Evolutionary conservation across 2,329 filamentous ascomycete genomes (phyloP), one percentile per base, ranked within the genome.

Genomic region (Cryphonectria parasitica): DNA sequence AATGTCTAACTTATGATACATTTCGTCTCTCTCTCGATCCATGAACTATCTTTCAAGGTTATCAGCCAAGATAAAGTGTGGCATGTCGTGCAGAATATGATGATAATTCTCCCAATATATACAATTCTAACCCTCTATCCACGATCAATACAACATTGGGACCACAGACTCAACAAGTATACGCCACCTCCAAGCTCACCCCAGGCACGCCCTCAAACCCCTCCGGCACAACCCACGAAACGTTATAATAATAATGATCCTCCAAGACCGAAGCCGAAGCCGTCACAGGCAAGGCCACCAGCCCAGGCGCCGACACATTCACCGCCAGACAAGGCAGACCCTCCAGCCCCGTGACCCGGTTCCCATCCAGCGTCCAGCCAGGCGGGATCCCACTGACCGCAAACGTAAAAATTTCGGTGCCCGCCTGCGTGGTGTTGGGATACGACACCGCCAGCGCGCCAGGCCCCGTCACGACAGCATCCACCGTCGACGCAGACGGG

Each of bases 231-330:
- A 76, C 79, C 71, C 84, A 85, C 2, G 83, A 84, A 36, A 85
- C 78, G 54, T 85, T 85, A 49, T 84, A 84, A 28, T 81, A 81
- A 71, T 78, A 77, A 65, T 85, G 82, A 65, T 83, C 77, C 58
- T 81, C 78, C 62, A 85, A 75, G 81, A 67, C 84, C 84, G 3
- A 77, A 74, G 36, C 64, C 39, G 68, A 70, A 1, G 71, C 66
- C 28, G 66, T 66, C 2, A 80, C 78, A 1, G 79, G 77, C 71
- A 79, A 76, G 60, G 77, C 74, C 60, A 79, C 76, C 36, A 84
- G 68, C 0, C 82, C 83, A 2, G 78, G 74, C 1, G 82, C 82
- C 5, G 76, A 73, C 0, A 84, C 78, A 25, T 77, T 79, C 25
- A 83, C 79, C 62, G 75, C 75, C 41, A 85, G 73, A 69, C 83